Evolutionary conservation across 2,329 filamentous ascomycete genomes (phyloP), one percentile per base, ranked within the genome.

Genomic region (Hirsutella minnesotensis): DNA sequence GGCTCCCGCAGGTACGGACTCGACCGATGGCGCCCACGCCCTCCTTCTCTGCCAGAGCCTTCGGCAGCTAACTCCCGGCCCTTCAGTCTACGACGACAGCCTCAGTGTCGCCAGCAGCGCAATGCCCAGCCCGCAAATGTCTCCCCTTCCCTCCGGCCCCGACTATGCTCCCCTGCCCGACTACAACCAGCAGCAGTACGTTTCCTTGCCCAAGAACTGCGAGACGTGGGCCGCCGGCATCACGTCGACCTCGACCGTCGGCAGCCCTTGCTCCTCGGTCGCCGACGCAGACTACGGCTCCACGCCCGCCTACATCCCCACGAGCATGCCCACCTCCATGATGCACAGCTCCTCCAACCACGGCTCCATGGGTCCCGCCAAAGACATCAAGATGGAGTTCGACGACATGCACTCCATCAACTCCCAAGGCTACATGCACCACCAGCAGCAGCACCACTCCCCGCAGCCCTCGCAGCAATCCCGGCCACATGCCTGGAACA

Each of bases 261-360:
- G 72, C 18, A 75, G 70, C 53, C 71, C 72, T 16, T 65, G 68
- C 3, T 73, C 72, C 3, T 71, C 70, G 2, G 64, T 61, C 37
- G 61, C 61, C 41, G 61, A 63, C 39, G 69, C 73, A 40, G 70
- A 75, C 40, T 72, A 70, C 53, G 62, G 57, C 45, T 55, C 53
- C 42, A 48, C 42, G 39, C 51, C 53, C 22, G 58, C 51, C 47
- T 74, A 72, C 53, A 69, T 72, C 46, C 67, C 70, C 9, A 69
- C 68, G 20, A 72, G 69, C 48, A 64, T 69, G 18, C 69, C 70
- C 15, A 54, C 65, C 18, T 59, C 62, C 35, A 65, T 73, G 54
- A 56, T 71, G 38, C 50, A 55, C 15, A 51, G 47, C 49, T 53
- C 54, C 47, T 51, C 51, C 30, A 12, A 55, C 15, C 51, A 47